Base-by-base conservation (phyloP, 108 stramenopile genomes). In the Skeletonema tropicum region DNA sequence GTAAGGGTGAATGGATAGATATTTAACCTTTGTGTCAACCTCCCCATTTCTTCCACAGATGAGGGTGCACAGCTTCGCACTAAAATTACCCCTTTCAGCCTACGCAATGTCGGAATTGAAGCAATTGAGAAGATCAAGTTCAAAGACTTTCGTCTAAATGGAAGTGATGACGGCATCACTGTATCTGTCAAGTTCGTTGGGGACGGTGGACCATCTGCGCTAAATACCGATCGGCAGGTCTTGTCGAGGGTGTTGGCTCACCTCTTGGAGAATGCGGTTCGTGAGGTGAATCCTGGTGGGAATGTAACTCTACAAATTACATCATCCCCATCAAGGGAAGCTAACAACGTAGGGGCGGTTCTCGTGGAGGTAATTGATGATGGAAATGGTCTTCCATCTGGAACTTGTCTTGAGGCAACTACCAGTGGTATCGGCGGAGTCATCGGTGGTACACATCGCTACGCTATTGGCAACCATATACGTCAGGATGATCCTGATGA, bases 351-450 rank as follows among this genome's bases (percentile, higher is more conserved):
- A n/a, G 64, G 55, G 13, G 12, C 14, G 17, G 68, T 64, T 42
- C 38, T 57, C 38, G 15, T 70, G 23, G 70, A 77, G 70, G 70
- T 71, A 0, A 46, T 71, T 25, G 76, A 77, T 46, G 41, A 77
- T 59, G 76, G 76, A 14, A 70, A 77, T 13, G 76, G 76, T 29
- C 64, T 77, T 14, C 76, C 76, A 19, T 7, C 63, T 25, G 76
- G 76, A 69, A 77, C 76, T 14, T 77, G 76, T 31, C 68, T 77
- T 6, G 76, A 77, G 3, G 41, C 26, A 8, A 41, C 25, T 7
- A 31, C 49, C 12, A 57, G 35, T 6, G 58, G 19, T 15, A 58
- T 26, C 1, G 30, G 46, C 19, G 19, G 0, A 32, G 31, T 52
- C 25, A 26, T 23, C 6, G 68, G 60, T 3, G 42, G 61, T 3